phyloP scores from a whole-genome alignment of 2,329 filamentous ascomycete species.

The Exophiala lecanii-corni region DNA sequence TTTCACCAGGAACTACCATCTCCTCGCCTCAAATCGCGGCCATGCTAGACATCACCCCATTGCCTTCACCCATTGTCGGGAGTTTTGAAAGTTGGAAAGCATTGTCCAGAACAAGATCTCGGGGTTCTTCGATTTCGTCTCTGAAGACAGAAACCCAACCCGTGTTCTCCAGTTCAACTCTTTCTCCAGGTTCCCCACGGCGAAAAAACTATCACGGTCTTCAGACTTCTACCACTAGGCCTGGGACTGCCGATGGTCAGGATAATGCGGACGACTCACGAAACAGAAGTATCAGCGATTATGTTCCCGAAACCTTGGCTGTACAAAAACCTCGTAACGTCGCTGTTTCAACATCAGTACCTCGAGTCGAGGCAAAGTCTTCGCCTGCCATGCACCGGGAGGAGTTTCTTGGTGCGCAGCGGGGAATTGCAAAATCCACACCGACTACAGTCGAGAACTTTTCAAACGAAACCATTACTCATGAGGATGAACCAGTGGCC shows the following conservation, averaged over 20 bases:
- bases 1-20: constrained; percentile 61
- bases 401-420: constrained; percentile 70
- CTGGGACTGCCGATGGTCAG: constrained; percentile 18
- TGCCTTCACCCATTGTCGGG: constrained; percentile 71
- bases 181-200: constrained; percentile 28
- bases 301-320: constrained; percentile 66
- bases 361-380: constrained; percentile 44
- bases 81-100: constrained; percentile 62
- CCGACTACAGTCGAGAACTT: constrained; percentile 67
- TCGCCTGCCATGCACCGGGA: constrained; percentile 65
- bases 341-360: constrained; percentile 61
- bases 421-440: constrained; percentile 66
- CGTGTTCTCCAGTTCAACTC: constrained; percentile 9
- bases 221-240: constrained; percentile 27
- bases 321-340: constrained; percentile 65
- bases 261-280: constrained; percentile 38
- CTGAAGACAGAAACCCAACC: constrained; percentile 27
- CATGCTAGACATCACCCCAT: constrained; percentile 72
- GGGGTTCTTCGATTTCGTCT: constrained; percentile 39
- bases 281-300: constrained; percentile 85
- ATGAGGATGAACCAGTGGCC: constrained; percentile 28
- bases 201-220: constrained; percentile 39
- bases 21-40: constrained; percentile 70
- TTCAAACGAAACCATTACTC: constrained; percentile 48
- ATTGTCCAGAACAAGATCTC: constrained; percentile 42